These are phyloP conservation scores for Floccularia luteovirens DNA, from an alignment of 768 basidiomycete species.

Conservation along the genomic window DNA sequence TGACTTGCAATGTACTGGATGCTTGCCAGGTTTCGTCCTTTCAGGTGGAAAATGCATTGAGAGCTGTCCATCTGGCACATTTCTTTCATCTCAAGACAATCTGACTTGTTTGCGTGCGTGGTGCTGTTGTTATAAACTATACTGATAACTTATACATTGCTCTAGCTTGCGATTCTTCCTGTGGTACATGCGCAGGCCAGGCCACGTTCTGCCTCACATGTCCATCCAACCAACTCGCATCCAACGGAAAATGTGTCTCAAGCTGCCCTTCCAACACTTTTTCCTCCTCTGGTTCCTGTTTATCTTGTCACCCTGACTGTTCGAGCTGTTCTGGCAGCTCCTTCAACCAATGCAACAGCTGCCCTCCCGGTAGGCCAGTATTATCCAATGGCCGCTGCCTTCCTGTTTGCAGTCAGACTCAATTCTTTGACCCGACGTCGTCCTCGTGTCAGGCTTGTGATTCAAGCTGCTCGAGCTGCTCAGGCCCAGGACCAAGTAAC, in stretches of 20 bases:
- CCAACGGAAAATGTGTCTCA: slow-evolving; percentile 65
- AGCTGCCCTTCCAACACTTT: slow-evolving; percentile 72
- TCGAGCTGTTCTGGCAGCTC: slow-evolving; percentile 69
- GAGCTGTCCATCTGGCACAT: slow-evolving; percentile 67
- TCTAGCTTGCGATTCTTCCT: slow-evolving; percentile 44
- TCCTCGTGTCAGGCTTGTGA: slow-evolving; percentile 68
- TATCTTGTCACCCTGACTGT: slow-evolving; percentile 82
- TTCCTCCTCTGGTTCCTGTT: slow-evolving; percentile 56
- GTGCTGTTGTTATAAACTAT: too few species aligned
- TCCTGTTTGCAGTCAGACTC: slow-evolving; percentile 9
- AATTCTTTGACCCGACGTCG: slow-evolving; percentile 65
- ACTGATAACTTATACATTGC: too few species aligned
- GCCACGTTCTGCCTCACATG: slow-evolving; percentile 73
- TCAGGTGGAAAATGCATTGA: slow-evolving; percentile 62
- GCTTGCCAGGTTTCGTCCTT: slow-evolving; percentile 71
- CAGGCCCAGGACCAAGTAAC: slow-evolving; percentile 53
- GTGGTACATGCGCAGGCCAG: slow-evolving; percentile 62
- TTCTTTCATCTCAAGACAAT: slow-evolving; percentile 65
- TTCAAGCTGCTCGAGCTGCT: slow-evolving; percentile 72
- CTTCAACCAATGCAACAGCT: slow-evolving; percentile 75
- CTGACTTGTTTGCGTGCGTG: slow-evolving; percentile 71
- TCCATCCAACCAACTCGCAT: slow-evolving; percentile 55
- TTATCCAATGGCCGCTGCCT: slow-evolving; percentile 9
- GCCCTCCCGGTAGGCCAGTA: slow-evolving; percentile 61
- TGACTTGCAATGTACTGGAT: slow-evolving; percentile 68